phyloP scores from a whole-genome alignment of 192 early-diverging fungal genomes.

The Coemansia sp. region DNA sequence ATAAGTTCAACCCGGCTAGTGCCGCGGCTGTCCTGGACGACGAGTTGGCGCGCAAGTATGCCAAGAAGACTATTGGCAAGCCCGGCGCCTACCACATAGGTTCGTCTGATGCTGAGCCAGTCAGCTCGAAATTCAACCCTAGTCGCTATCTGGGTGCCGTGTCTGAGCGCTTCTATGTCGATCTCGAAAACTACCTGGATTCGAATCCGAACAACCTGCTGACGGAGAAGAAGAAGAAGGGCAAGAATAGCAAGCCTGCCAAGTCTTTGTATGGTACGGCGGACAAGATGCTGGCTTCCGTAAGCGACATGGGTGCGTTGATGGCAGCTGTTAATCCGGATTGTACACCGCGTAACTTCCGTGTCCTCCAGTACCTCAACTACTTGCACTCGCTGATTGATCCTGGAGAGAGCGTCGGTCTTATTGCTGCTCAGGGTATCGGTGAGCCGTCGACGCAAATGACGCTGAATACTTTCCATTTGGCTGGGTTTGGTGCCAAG shows the following conservation, averaged over 20 bases:
- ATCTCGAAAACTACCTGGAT: conserved; percentile 62
- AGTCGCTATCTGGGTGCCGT: conserved; percentile 85
- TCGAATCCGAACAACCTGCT: conserved; percentile 46
- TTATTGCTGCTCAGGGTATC: conserved; percentile 95
- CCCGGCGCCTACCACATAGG: conserved; percentile 46
- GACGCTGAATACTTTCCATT: conserved; percentile 99
- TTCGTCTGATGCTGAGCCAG: conserved; percentile 60
- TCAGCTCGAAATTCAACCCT: conserved; percentile 81
- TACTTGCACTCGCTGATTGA: conserved; percentile 94
- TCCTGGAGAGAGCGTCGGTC: conserved; percentile 96
- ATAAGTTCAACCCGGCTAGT: conserved; percentile 77
- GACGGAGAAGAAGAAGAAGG: conserved; percentile 14
- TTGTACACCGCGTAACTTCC: conserved; percentile 78
- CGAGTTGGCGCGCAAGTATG: conserved; percentile 70
- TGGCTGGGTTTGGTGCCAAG: conserved; percentile 94
- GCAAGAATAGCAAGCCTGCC: not conserved
- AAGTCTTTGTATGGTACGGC: conserved; percentile 51
- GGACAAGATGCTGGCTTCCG: conserved; percentile 72
- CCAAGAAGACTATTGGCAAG: conserved; percentile 80
- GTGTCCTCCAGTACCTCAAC: conserved; percentile 90
- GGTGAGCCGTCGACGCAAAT: conserved; percentile 99
- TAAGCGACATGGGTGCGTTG: conserved; percentile 59
- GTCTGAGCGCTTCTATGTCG: conserved; percentile 80
- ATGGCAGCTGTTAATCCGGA: conserved; percentile 63
- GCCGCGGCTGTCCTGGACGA: conserved; percentile 70